phyloP scores from a whole-genome alignment of 768 basidiomycete species.

The Trametes maxima region DNA sequence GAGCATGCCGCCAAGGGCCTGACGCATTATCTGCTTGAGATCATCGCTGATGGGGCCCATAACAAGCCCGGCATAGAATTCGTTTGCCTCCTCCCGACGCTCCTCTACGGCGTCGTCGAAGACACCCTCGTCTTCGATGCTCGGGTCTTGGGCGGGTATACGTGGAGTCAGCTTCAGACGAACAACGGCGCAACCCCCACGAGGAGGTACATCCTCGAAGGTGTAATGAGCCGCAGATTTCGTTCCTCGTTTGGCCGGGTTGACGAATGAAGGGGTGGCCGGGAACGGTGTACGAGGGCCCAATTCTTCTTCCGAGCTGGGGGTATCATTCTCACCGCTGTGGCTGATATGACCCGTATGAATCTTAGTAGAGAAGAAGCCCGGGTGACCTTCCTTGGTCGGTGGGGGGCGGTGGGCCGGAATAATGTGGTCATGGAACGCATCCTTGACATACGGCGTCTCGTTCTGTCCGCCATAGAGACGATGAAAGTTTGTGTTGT shows the following conservation, averaged over 20 bases:
- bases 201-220: constrained; percentile 84
- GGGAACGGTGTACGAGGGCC: constrained; percentile 67
- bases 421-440: constrained; percentile 98
- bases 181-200: constrained; percentile 94
- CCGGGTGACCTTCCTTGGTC: constrained; percentile 39
- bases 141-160: constrained; percentile 73
- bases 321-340: constrained; percentile 34
- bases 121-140: constrained; percentile 80
- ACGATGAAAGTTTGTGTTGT: constrained; percentile 93
- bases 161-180: constrained; percentile 88
- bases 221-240: constrained; percentile 92
- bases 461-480: constrained; percentile 89
- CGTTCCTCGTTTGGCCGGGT: constrained; percentile 85
- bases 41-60: constrained; percentile 90
- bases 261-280: constrained; percentile 63
- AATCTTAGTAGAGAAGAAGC: constrained; percentile 51
- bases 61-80: constrained; percentile 86
- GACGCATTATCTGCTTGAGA: constrained; percentile 93
- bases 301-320: constrained; percentile 42
- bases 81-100: constrained; percentile 90
- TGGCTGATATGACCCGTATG: constrained; percentile 33
- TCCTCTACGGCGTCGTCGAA: constrained; percentile 93
- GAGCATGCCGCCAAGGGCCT: constrained; percentile 94
- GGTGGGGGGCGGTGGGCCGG: constrained; percentile 73
- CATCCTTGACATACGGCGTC: constrained; percentile 88